Evolutionary conservation across 257 asterid genomes (phyloP).

Genomic region (Przewalskia tangutica): DNA sequence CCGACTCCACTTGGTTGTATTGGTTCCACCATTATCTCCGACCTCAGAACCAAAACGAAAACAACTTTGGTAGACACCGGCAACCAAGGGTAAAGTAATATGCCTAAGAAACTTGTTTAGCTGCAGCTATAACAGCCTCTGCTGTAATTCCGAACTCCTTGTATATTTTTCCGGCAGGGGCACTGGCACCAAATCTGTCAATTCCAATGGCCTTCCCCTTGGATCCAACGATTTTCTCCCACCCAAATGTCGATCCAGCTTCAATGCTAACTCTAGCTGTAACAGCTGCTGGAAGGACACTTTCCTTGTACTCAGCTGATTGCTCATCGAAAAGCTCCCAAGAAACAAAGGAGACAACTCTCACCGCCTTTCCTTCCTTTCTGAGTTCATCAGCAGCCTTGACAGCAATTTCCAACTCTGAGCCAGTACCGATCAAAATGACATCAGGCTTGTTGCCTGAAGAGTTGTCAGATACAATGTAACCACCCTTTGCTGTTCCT

Average conservation of each 20-base stretch:
- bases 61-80: neutral
- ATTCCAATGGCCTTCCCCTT: slow-evolving; percentile 71
- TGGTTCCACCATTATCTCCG: neutral
- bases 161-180: slow-evolving; percentile 68
- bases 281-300: slow-evolving; percentile 53
- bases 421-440: slow-evolving; percentile 72
- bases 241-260: slow-evolving; percentile 68
- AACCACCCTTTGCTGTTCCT: slow-evolving; percentile 66
- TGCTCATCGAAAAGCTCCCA: slow-evolving; percentile 81
- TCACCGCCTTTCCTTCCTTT: slow-evolving; percentile 65
- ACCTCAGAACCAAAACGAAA: neutral
- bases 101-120: slow-evolving; percentile 32
- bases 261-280: slow-evolving; percentile 78
- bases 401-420: slow-evolving; percentile 72
- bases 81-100: slow-evolving; percentile 1
- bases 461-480: slow-evolving; percentile 51
- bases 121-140: slow-evolving; percentile 64
- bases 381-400: slow-evolving; percentile 70
- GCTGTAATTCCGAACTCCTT: slow-evolving; percentile 65
- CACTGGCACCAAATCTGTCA: slow-evolving; percentile 70
- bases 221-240: slow-evolving; percentile 54
- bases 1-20: slow-evolving; percentile 1
- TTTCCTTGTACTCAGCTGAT: slow-evolving; percentile 57
- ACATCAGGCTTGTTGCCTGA: slow-evolving; percentile 63
- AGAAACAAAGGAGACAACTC: slow-evolving; percentile 67